Percentiles rank a stretch among this genome's conserved stretches.
Evolutionary conservation across 257 asterid genomes (phyloP).

Genomic region (Leonotis leonurus): DNA sequence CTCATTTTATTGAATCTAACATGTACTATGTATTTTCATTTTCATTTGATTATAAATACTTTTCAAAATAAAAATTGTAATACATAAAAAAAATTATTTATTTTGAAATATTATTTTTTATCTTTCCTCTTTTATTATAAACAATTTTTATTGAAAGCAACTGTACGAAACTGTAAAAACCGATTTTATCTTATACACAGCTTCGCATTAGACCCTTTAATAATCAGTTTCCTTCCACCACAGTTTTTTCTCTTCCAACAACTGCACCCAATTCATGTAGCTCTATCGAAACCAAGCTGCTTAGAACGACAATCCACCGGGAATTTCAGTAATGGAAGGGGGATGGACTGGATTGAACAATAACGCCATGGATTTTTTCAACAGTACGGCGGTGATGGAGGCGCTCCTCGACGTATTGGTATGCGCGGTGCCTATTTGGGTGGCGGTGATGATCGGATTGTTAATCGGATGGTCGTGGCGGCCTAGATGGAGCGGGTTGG

Average conservation of each 20-base stretch:
- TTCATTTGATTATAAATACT: too few species aligned
- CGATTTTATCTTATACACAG: constrained; percentile 29
- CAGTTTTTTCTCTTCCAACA: constrained; percentile 7
- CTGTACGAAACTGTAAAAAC: constrained; percentile 27
- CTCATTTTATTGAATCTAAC: too few species aligned
- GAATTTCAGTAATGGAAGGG: constrained; percentile 48
- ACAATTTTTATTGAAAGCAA: background rate
- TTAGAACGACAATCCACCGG: background rate
- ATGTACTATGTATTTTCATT: too few species aligned
- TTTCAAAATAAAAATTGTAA: too few species aligned
- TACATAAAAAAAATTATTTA: too few species aligned
- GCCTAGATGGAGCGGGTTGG: constrained; percentile 87
- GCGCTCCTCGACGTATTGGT: constrained; percentile 86
- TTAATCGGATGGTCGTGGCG: constrained; percentile 97
- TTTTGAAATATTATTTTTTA: too few species aligned
- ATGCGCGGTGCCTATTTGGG: constrained; percentile 92
- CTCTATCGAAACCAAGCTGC: background rate
- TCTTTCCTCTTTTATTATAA: too few species aligned
- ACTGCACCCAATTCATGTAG: constrained; percentile 22
- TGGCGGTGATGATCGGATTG: constrained; percentile 90
- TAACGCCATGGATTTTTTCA: constrained; percentile 37
- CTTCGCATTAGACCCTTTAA: too few species aligned
- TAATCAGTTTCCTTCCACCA: background rate
- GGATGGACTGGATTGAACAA: constrained; percentile 41
- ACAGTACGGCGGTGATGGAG: constrained; percentile 55